Base-by-base conservation (phyloP, 257 asterid genomes). In the Fraxinus americana region DNA sequence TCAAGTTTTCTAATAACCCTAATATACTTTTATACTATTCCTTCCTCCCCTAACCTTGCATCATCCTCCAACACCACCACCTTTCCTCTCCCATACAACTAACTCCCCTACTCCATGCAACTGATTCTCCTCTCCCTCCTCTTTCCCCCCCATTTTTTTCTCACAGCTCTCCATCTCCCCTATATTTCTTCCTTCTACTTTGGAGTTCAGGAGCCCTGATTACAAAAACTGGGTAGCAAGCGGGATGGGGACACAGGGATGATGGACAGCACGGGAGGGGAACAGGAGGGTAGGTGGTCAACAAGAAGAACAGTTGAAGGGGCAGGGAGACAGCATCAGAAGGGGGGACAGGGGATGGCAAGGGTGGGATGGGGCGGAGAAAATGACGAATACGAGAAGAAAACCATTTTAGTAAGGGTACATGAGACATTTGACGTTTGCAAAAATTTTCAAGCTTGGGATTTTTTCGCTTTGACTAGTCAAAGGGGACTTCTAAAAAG, bases 401-500 rank as follows among this genome's bases (percentile, higher is more conserved):
- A 19, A 9, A 48, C 14, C 63, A 25, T 45, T 35, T 50, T 43
- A 45, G 19, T 13, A 45, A 45, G 54, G 19, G 19, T 13, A 45
- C 54, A 45, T 13, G 3, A 43, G 52, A 13, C 54, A 13, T 45
- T 45, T 45, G 54, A 45, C 6, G n/a, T n/a, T 45, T 32, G 35
- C 54, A 11, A 45, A 45, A 34, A 13, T 34, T 50, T 35, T 48
- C 5, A 32, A 36, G 70, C 2, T n/a, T 32, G 50, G 35, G 69
- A 7, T 34, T 29, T 68, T 54, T 63, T 23, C 52, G 13, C 52
- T 6, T 19, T 63, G 71, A 48, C 10, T 48, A 77, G 75, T 34
- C 41, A 77, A 9, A 13, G 35, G 13, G 71, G 21, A n/a, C 67
- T 67, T 69, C 75, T 34, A 50, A 45, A 48, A 73, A 48, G 36